Evolutionary conservation across 2,329 filamentous ascomycete species (phyloP).

Genomic region (Rhytidhysteron rufulum): DNA sequence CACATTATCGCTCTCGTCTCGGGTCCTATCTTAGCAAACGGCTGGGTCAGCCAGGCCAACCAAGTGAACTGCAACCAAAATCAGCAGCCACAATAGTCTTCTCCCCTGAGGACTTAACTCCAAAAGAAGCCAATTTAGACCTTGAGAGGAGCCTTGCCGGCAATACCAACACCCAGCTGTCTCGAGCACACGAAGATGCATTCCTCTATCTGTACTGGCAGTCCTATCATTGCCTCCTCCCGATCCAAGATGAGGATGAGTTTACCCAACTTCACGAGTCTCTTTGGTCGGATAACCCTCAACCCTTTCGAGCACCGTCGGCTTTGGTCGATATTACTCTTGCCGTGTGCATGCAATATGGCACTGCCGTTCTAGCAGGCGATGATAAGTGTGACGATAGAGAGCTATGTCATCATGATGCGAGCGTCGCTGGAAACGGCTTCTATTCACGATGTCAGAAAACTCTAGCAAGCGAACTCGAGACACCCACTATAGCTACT

Average conservation of each 20-base stretch:
- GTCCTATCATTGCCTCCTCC: constrained; percentile 40
- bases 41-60: too few species aligned
- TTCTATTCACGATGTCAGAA: constrained; percentile 47
- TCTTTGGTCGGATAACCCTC: too few species aligned
- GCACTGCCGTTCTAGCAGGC: constrained; percentile 11
- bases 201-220: constrained; percentile 49
- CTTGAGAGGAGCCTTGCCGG: too few species aligned
- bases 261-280: constrained; percentile 41
- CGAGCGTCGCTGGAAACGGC: constrained; percentile 43
- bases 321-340: constrained; percentile 52
- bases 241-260: constrained; percentile 42
- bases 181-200: constrained; percentile 42
- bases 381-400: constrained; percentile 14
- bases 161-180: too few species aligned
- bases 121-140: too few species aligned
- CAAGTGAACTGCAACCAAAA: too few species aligned
- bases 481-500: constrained; percentile 46
- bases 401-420: too few species aligned
- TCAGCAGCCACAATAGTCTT: too few species aligned
- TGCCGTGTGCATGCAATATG: constrained; percentile 51
- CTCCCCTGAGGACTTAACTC: too few species aligned
- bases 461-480: constrained; percentile 42
- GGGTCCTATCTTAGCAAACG: too few species aligned
- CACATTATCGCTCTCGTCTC: too few species aligned
- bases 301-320: constrained; percentile 43